Percentiles rank a stretch among this genome's conserved stretches.
These are phyloP conservation scores for Fusarium torulosum DNA, from an alignment of 2,329 filamentous ascomycete genomes.

Conservation along the genomic window DNA sequence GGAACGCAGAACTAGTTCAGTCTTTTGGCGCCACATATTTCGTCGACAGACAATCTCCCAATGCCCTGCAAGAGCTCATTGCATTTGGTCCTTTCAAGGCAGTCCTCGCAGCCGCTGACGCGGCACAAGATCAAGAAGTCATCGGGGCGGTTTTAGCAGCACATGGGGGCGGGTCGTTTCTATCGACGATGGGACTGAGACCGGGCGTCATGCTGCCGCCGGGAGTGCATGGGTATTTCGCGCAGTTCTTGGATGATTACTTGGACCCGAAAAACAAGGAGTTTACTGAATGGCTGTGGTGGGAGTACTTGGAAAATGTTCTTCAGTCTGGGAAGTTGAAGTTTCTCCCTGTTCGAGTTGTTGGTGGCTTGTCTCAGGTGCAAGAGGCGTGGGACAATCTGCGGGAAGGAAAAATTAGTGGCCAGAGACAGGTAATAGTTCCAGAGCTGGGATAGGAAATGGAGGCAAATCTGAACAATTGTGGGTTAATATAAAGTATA, in stretches of 20 bases:
- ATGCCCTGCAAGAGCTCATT: not conserved
- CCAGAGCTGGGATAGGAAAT: no score
- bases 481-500: no score
- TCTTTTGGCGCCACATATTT: not conserved
- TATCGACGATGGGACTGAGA: not conserved
- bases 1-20: not conserved
- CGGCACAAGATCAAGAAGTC: no score
- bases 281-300: not conserved
- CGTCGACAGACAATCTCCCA: not conserved
- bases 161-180: not conserved
- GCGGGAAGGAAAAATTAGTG: not conserved
- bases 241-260: not conserved
- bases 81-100: not conserved
- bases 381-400: not conserved
- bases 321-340: not conserved
- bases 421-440: no score
- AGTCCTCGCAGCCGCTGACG: no score
- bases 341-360: not conserved
- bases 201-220: not conserved
- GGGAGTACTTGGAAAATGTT: not conserved
- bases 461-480: no score
- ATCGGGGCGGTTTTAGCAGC: not conserved
- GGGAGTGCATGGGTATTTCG: not conserved
- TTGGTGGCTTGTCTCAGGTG: not conserved
- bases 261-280: not conserved